Base-by-base conservation (phyloP, 2,329 filamentous ascomycete genomes). In the Claviceps fusiformis region DNA sequence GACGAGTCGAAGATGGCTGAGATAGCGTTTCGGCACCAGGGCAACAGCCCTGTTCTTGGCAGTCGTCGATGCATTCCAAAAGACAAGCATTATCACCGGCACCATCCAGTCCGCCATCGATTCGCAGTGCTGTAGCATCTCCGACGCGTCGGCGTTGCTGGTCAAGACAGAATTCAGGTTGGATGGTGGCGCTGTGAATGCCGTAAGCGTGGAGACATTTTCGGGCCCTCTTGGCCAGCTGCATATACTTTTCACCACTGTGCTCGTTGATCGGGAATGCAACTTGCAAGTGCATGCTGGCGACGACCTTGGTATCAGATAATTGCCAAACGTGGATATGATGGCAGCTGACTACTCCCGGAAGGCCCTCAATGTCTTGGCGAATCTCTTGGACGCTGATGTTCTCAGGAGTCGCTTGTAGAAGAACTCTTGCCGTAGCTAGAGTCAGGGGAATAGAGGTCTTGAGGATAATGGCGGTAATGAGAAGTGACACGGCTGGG, bases 261-360 rank as follows among this genome's bases (percentile, higher is more conserved):
- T 90, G 82, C 51, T 87, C 87, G 65, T 90, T 85, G 68, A 95
- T 90, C 62, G 91, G 87, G 68, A 95, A 95, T 50, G 85, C 83
- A 27, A 98, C 86, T 68, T 95, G 89, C 48, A 98, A 85, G 67
- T 98, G 93, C 70, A 98, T 81, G 11, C 87, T 93, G 13, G 93
- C 92, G 43, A 98, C 86, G 39, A 95, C 77, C 74, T 96, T 95
- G 53, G 90, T 93, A 67, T 97, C 92, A 17, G 87, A 95, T 39
- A 98, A 80, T 70, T 97, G 92, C 93, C 93, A 98, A 59, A 98
- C 90, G 68, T 98, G 93, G 27, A 98, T 79, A 68, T 98, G 92
- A 71, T 98, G 93, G 65, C 90, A 95, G 67, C 87, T 89, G 58
- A 93, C 76, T 50, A 98, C 87, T 46, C 91, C 91, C 0, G 87